Conservation (phyloP, 2,329 filamentous ascomycete species). For the Cytospora chrysosperma region DNA sequence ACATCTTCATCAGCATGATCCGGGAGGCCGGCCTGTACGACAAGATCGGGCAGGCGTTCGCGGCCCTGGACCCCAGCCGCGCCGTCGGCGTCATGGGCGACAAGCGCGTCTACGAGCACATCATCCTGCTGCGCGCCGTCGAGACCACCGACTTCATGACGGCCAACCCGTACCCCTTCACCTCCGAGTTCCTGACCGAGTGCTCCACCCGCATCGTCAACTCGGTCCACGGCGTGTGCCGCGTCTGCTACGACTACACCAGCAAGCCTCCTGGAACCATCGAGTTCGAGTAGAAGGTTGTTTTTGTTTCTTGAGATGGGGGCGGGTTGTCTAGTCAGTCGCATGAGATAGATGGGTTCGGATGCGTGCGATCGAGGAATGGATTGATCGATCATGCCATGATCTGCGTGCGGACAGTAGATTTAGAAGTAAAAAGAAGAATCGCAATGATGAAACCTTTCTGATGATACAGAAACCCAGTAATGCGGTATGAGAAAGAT, state of each 20-base stretch:
- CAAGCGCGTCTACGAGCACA: constrained; percentile 56
- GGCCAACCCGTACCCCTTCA: constrained; percentile 66
- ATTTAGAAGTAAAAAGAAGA: constrained; percentile 11
- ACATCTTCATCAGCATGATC: constrained; percentile 78
- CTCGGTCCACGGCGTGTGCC: constrained; percentile 69
- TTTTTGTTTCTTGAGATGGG: background rate
- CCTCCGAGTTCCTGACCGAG: constrained; percentile 38
- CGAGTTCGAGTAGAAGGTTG: constrained; percentile 62
- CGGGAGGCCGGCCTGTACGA: constrained; percentile 69
- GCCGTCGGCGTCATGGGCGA: constrained; percentile 56
- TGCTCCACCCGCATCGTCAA: constrained; percentile 71
- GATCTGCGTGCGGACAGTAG: background rate
- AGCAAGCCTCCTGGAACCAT: constrained; percentile 70
- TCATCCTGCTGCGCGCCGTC: constrained; percentile 45
- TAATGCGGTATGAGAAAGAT: background rate
- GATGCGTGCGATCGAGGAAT: background rate
- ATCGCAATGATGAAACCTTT: constrained; percentile 9
- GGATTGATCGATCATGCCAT: background rate
- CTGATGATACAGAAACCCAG: background rate
- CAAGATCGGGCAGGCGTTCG: constrained; percentile 51
- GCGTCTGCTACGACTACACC: constrained; percentile 68
- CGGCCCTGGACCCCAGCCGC: constrained; percentile 43
- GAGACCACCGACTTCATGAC: constrained; percentile 68
- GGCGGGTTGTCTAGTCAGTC: background rate
- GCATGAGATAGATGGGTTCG: background rate